These are phyloP conservation scores for Backusella mclennaniae DNA, from an alignment of 192 early-diverging fungal genomes.

Conservation along the genomic window DNA sequence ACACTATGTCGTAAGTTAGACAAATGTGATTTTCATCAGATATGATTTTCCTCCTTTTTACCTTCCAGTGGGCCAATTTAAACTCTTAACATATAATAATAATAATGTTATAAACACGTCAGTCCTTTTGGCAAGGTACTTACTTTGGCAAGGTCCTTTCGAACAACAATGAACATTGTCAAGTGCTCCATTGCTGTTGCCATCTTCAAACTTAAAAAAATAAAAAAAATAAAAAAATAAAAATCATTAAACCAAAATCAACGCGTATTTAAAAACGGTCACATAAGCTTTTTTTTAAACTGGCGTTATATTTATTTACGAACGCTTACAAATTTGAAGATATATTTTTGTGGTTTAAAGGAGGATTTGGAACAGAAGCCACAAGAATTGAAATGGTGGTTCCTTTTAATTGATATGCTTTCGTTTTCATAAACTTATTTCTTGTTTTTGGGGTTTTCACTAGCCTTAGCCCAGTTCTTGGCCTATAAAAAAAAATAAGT, in stretches of 20 bases:
- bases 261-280: not conserved
- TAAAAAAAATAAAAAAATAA: not conserved
- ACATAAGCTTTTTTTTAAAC: not conserved
- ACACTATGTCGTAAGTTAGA: conserved; percentile 45
- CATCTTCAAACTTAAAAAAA: not conserved
- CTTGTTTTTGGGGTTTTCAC: conserved; percentile 19
- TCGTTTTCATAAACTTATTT: not conserved
- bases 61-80: conserved; percentile 70
- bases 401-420: not conserved
- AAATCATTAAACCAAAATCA: not conserved
- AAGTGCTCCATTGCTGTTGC: conserved; percentile 48
- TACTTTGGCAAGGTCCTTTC: conserved; percentile 78
- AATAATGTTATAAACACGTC: not conserved
- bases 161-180: conserved; percentile 78
- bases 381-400: not conserved
- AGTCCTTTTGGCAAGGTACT: too few species aligned
- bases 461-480: conserved; percentile 11
- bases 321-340: conserved; percentile 2
- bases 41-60: conserved; percentile 22
- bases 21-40: not conserved
- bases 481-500: conserved; percentile 8
- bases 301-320: not conserved
- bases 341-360: not conserved
- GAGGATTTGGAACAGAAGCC: not conserved
- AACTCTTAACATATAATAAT: not conserved